A percentile compares a stretch with the other conserved stretches of the same genome.
Evolutionary conservation across 1,284 basidiomycete species (phyloP).

Genomic region (Leccinum pachyderme): DNA sequence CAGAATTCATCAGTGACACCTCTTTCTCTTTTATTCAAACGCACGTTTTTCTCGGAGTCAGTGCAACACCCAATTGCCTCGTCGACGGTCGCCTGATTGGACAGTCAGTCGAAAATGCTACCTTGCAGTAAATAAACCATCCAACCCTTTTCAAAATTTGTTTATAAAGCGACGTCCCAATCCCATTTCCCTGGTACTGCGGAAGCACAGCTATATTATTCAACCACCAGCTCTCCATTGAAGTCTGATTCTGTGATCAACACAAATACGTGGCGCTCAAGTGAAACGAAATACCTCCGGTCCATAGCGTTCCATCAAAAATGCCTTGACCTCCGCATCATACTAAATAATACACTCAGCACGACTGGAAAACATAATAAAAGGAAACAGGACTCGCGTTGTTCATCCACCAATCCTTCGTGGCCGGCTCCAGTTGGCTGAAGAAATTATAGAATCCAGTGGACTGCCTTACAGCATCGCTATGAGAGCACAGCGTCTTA

Average conservation of each 20-base stretch:
- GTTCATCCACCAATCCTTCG: constrained; percentile 6
- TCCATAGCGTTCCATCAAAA: constrained; percentile 3
- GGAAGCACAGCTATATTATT: constrained; percentile 4
- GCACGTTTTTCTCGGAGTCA: constrained; percentile 6
- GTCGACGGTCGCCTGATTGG: neutral
- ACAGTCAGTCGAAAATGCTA: neutral
- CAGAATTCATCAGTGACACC: neutral
- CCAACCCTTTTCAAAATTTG: constrained; percentile 5
- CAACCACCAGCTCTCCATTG: constrained; percentile 6
- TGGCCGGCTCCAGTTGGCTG: neutral
- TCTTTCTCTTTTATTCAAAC: neutral
- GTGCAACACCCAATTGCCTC: constrained; percentile 5
- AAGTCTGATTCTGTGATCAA: neutral
- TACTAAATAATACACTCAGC: neutral
- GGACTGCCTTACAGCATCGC: neutral
- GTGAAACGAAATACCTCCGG: constrained; percentile 1
- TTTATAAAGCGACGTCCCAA: neutral
- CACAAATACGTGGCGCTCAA: neutral
- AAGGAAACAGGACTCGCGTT: neutral
- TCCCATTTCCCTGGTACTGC: constrained; percentile 4
- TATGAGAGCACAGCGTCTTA: neutral
- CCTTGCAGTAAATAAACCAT: neutral
- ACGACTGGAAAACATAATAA: too few relatives aligned
- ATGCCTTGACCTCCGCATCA: neutral
- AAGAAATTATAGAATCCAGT: constrained; percentile 2